Base-by-base conservation (phyloP, 139 green algal genomes). In the Micromonas commoda region DNA sequence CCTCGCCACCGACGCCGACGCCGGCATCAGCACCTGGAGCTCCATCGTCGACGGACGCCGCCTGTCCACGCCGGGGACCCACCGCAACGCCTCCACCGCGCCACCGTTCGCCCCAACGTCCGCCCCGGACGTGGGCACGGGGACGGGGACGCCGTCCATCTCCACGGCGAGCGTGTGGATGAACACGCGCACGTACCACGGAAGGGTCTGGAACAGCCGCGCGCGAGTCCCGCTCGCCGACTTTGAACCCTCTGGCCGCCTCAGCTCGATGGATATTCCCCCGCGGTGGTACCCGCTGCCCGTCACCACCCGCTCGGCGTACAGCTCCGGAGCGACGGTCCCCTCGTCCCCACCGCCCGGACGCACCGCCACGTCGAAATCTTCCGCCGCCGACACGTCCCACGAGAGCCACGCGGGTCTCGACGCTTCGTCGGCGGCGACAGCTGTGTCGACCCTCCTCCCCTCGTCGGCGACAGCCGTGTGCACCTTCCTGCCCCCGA, bases 151-250 rank as follows among this genome's bases (percentile, higher is more conserved):
- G 2, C 85, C 85, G 57, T 97, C 86, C 13, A 96, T 66, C 60
- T 20, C 21, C 9, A 97, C 34, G 31, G 60, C 4, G 51, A 97
- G 82, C 2, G 86, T 93, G 78, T 92, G 87, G n/a, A 91, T 31
- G 81, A 86, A 91, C 4, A 91, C 53, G 29, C 81, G 51, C 0
- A 97, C 69, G 71, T 87, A 91, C 93, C 93, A 97, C 0, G 93
- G 93, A 38, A 97, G 64, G 28, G 86, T 57, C 75, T 82, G 82
- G 2, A 86, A 77, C 23, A 85, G 6, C 28, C 38, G 34, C n/a
- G 82, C 77, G 29, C 70, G 70, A 3, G 24, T 64, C 24, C 3
- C 16, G 4, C 3, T 13, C n/a, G 4, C 63, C 31, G 57, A n/a
- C 73, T 64, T 32, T 4, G 23, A 23, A 33, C 29, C 24, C 6